A percentile compares a stretch with the other conserved stretches of the same genome.
phyloP scores from a whole-genome alignment of 208 protist genomes.

The Leishmania guyanensis region DNA sequence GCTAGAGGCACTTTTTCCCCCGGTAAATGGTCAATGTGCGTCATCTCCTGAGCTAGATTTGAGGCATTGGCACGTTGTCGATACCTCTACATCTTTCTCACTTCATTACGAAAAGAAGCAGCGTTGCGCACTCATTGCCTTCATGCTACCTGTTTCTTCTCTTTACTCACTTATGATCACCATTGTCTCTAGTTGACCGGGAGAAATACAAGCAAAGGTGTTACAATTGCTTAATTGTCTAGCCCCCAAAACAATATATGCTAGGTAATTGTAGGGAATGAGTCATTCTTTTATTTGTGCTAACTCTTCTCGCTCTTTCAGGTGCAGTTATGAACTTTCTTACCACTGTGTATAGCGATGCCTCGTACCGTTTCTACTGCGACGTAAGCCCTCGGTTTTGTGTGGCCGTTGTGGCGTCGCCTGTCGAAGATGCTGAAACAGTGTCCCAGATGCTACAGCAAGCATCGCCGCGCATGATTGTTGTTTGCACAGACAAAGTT shows the following conservation, averaged over 20 bases:
- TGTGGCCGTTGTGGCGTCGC: conserved; percentile 31
- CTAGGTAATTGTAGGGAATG: not conserved
- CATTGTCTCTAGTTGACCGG: not conserved
- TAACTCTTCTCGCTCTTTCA: not conserved
- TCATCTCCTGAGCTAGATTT: not conserved
- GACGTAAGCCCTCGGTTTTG: conserved; percentile 43
- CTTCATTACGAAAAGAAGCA: not conserved
- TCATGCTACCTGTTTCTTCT: not conserved
- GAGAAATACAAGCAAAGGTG: not conserved
- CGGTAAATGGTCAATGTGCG: not conserved
- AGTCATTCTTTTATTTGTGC: not conserved
- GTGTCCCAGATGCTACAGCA: conserved; percentile 20
- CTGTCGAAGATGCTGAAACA: conserved; percentile 31
- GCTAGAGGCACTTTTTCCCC: not conserved
- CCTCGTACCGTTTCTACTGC: conserved; percentile 40
- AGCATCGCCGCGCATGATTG: conserved; percentile 6
- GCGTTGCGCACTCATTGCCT: not conserved
- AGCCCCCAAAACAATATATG: not conserved
- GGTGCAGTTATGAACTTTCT: conserved; percentile 47
- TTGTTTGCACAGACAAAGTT: conserved; percentile 31
- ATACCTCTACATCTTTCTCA: not conserved
- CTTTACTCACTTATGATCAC: not conserved
- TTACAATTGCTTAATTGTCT: not conserved
- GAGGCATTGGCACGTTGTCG: not conserved
- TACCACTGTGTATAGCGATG: conserved; percentile 39